Base-by-base conservation (phyloP, 441 rosid genomes). In the Lepidium campestre region DNA sequence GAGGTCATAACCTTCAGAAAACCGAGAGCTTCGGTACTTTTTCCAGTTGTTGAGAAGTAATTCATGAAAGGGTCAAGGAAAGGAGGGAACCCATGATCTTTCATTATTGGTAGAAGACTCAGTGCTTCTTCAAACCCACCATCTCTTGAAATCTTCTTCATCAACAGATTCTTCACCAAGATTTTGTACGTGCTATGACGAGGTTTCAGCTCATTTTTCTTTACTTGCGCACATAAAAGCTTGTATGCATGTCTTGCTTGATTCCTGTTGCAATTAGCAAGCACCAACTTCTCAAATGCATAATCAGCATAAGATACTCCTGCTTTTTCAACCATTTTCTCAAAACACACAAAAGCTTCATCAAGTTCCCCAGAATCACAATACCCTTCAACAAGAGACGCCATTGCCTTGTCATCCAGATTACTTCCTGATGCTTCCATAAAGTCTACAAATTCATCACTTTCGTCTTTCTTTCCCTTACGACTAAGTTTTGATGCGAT, bases 121-220 rank as follows among this genome's bases (percentile, higher is more conserved):
- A 89, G 70, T 71, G 96, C 96, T 59, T 83, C 89, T 48, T 82
- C 75, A 74, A 91, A 89, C 47, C 85, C 90, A 37, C 80, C 85
- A 55, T 82, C 83, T 68, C 58, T 81, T 70, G 85, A 75, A 55
- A 78, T 72, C 71, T 89, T 85, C 54, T 63, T 80, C 64, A 19
- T 59, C 79, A 93, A 63, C 54, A 87, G 82, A 73, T 87, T 83
- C 54, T 40, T 76, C 64, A 82, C 80, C 81, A 93, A 60, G 59
- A 73, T 55, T 71, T 79, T 87, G 78, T 81, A 91, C 0, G 95
- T 91, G 32, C 67, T 68, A 49, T 87, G 88, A 53, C 62, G 61
- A 56, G 93, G 96, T 74, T 80, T 82, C 40, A 87, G 70, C 60
- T 80, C 68, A 54, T 77, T 53, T 54, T 75, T 65, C 17, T 49